Evolutionary conservation across 108 stramenopile species (phyloP).

Genomic region (Mediolabrus comicus): DNA sequence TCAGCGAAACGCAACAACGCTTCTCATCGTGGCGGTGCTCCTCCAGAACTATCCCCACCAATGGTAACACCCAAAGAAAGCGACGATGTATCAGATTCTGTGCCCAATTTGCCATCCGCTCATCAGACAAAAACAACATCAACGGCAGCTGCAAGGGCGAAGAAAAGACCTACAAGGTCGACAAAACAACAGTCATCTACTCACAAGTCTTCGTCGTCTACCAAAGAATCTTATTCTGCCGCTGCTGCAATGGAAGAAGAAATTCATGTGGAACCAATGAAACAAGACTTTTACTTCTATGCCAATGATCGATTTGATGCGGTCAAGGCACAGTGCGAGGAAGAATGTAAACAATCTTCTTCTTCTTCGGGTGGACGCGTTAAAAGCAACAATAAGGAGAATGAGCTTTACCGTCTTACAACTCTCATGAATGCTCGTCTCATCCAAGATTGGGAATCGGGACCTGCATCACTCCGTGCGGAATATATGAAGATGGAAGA

Average conservation of each 20-base stretch:
- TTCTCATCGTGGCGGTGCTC: background rate
- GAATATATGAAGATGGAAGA: constrained; percentile 73
- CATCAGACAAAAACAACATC: no score
- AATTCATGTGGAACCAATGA: constrained; percentile 71
- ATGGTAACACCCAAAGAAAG: constrained; percentile 29
- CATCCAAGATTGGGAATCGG: constrained; percentile 69
- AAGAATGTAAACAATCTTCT: constrained; percentile 40
- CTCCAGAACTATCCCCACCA: constrained; percentile 4
- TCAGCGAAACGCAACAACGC: background rate
- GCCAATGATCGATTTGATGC: constrained; percentile 50
- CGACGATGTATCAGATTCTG: constrained; percentile 24
- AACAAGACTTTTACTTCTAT: constrained; percentile 85
- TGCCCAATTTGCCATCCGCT: background rate
- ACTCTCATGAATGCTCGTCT: constrained; percentile 74
- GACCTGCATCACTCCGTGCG: constrained; percentile 47
- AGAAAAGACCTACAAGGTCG: constrained; percentile 15
- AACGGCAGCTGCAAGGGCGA: background rate
- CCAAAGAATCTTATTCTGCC: constrained; percentile 7
- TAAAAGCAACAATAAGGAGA: constrained; percentile 32
- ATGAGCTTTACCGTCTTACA: constrained; percentile 57
- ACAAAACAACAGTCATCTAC: background rate
- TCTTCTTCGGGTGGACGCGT: constrained; percentile 9
- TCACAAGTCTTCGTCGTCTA: constrained; percentile 8
- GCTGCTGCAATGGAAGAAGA: constrained; percentile 31
- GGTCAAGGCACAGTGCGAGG: constrained; percentile 43